Evolutionary conservation across 768 basidiomycete genomes (phyloP), one percentile per base, ranked within the genome.

Genomic region (Tubosaeta sp.): DNA sequence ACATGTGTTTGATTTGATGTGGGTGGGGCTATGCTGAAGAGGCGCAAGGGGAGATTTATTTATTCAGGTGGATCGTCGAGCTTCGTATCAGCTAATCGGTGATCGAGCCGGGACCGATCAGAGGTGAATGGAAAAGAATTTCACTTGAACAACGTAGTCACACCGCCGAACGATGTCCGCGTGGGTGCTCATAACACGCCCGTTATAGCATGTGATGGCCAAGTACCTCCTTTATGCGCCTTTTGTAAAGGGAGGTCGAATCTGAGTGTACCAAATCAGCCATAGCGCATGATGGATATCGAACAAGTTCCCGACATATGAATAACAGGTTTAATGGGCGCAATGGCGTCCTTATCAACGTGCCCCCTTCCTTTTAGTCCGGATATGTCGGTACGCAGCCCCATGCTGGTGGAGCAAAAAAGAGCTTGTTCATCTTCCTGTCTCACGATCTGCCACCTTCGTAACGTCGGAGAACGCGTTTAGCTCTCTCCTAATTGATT

Each of bases 241-340:
- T 22, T 48, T 44, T 27, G 5, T 38, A 22, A 41, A 25, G 24
- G 45, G 49, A 49, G 38, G 48, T 47, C 48, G 19, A 42, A 35
- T 30, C 30, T 24, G 32, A 42, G 42, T 19, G 40, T 14, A 25
- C 32, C 27, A 22, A n/a, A 44, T 27, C 22, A 13, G 44, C 35
- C 36, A 34, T 42, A 12, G 35, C 14, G 8, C 36, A 41, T 31
- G 19, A 27, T 40, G 31, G 52, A 54, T 51, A 18, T 10, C 21
- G 31, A 34, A 41, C 24, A 21, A 16, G 35, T 52, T 40, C 24
- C 49, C 40, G 51, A 45, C 42, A 41, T 29, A 24, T 21, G 12
- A 11, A 48, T 51, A 22, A 30, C 21, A n/a, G 18, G 44, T 48
- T 35, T 48, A 25, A 29, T 59, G 61, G 49, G 48, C 58, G 49